Evolutionary conservation across 148 eudicot species (phyloP).

Genomic region (Heliamphora exappendiculata): DNA sequence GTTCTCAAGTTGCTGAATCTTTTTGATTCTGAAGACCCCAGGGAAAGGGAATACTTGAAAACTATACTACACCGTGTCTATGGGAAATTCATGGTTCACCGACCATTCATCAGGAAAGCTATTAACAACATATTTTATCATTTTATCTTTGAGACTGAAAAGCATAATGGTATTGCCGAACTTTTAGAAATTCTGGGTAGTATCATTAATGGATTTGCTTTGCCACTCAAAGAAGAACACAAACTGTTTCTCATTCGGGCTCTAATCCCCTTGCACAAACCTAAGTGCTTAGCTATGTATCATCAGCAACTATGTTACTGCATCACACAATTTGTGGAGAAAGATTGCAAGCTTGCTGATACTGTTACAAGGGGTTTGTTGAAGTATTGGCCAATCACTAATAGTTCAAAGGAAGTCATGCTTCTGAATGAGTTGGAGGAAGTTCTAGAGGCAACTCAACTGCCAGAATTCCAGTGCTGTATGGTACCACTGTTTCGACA

Average conservation of each 20-base stretch:
- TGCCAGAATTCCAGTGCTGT: constrained; percentile 64
- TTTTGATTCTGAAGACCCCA: constrained; percentile 77
- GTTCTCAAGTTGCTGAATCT: constrained; percentile 55
- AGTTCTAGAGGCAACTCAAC: constrained; percentile 67
- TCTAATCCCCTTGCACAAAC: constrained; percentile 70
- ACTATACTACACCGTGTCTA: constrained; percentile 64
- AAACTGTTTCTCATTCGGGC: constrained; percentile 58
- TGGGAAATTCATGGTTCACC: constrained; percentile 79
- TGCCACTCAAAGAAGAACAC: constrained; percentile 79
- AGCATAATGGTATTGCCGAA: constrained; percentile 70
- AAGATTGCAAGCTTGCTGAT: constrained; percentile 80
- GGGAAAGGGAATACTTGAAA: constrained; percentile 72
- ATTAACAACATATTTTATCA: constrained; percentile 60
- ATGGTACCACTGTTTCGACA: constrained; percentile 63
- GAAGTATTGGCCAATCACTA: constrained; percentile 76
- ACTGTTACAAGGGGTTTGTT: constrained; percentile 58
- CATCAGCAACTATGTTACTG: constrained; percentile 72
- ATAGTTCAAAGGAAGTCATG: constrained; percentile 75
- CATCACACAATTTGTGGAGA: constrained; percentile 70
- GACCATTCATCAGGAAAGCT: constrained; percentile 61
- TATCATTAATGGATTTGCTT: constrained; percentile 73
- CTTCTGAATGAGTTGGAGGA: constrained; percentile 70
- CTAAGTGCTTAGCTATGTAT: constrained; percentile 65
- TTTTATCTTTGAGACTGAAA: constrained; percentile 63
- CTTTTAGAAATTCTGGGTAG: constrained; percentile 74